Evolutionary conservation across 2,329 filamentous ascomycete species (phyloP).

Genomic region (Paramyrothecium sp.): DNA sequence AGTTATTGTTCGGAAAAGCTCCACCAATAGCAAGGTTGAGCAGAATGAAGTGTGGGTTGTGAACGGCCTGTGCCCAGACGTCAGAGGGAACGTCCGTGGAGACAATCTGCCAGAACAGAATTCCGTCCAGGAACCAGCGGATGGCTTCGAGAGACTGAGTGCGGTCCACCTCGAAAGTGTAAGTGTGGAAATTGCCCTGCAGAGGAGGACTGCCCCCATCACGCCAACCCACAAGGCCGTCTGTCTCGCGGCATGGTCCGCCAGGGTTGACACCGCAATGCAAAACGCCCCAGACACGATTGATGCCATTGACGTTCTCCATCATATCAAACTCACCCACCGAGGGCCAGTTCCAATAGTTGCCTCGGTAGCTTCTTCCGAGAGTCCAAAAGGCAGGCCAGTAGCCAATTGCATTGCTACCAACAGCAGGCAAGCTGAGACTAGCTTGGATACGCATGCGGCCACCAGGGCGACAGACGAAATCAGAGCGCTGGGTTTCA

Average conservation of each 20-base stretch:
- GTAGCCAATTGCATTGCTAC: slow-evolving; percentile 6
- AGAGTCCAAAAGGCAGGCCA: slow-evolving; percentile 49
- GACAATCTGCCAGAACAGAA: slow-evolving; percentile 15
- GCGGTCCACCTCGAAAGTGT: slow-evolving; percentile 31
- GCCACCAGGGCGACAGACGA: slow-evolving; percentile 3
- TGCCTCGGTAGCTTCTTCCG: slow-evolving; percentile 33
- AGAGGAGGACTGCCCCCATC: slow-evolving; percentile 2
- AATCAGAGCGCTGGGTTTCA: slow-evolving; percentile 27
- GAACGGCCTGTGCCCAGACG: slow-evolving; percentile 5
- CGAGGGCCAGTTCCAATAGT: slow-evolving; percentile 38
- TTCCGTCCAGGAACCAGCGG: slow-evolving; percentile 32
- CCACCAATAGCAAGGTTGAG: slow-evolving; percentile 40
- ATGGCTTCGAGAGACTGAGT: slow-evolving; percentile 27
- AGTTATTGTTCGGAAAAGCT: slow-evolving; percentile 24
- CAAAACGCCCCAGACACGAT: slow-evolving; percentile 31
- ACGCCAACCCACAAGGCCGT: slow-evolving; percentile 2
- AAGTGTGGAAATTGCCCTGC: slow-evolving; percentile 28
- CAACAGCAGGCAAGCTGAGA: slow-evolving; percentile 4
- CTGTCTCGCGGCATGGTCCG: slow-evolving; percentile 38
- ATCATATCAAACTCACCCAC: slow-evolving; percentile 45
- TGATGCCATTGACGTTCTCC: slow-evolving; percentile 38
- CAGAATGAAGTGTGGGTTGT: slow-evolving; percentile 28
- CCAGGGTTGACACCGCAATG: slow-evolving; percentile 39
- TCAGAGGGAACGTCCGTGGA: slow-evolving; percentile 4
- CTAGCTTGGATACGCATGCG: slow-evolving; percentile 6